phyloP scores from a whole-genome alignment of 129 eudicot genomes.

The Cynara cardunculus region DNA sequence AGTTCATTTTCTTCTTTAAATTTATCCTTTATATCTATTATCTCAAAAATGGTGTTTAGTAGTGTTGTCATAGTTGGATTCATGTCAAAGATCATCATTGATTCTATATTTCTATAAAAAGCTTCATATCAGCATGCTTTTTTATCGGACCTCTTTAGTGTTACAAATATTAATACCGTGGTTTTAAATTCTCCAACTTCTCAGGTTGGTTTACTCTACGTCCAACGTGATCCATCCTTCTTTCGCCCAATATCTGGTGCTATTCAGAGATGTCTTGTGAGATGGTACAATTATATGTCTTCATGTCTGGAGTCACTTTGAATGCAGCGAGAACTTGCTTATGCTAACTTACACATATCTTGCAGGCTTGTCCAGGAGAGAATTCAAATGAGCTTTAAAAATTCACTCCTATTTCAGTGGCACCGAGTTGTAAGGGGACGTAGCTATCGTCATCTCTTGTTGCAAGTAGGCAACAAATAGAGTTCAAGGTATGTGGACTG shows the following conservation, averaged over 20 bases:
- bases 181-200: slow-evolving; percentile 4
- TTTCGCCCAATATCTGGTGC: slow-evolving; percentile 84
- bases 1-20: neutral
- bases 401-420: slow-evolving; percentile 50
- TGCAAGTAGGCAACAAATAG: slow-evolving; percentile 67
- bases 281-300: slow-evolving; percentile 54
- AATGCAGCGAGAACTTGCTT: neutral
- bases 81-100: neutral
- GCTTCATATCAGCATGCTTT: neutral
- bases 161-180: neutral
- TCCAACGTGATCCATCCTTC: slow-evolving; percentile 84
- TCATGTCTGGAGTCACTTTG: neutral
- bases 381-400: slow-evolving; percentile 38
- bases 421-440: slow-evolving; percentile 82
- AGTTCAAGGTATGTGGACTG: slow-evolving; percentile 26
- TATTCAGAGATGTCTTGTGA: slow-evolving; percentile 85
- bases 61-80: slow-evolving; percentile 7
- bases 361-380: slow-evolving; percentile 88
- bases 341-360: slow-evolving; percentile 16
- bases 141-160: neutral
- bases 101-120: too few relatives aligned
- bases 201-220: slow-evolving; percentile 89
- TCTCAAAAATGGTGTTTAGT: neutral
- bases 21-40: neutral
- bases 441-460: slow-evolving; percentile 87